Base-by-base conservation (phyloP, 148 eudicot genomes). In the Selenicereus undatus region DNA sequence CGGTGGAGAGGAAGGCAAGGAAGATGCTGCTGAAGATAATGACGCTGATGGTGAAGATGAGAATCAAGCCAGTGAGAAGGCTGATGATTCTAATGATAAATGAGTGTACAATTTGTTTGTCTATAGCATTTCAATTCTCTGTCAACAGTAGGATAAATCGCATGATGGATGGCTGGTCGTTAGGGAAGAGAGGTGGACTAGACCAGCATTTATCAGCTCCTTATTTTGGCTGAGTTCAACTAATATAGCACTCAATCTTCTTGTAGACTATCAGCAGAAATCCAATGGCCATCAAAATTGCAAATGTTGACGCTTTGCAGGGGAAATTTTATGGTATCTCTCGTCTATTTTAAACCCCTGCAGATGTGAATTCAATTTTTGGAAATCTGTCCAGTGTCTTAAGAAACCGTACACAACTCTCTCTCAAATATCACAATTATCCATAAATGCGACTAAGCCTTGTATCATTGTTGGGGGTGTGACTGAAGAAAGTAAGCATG, bases 81-180 rank as follows among this genome's bases (percentile, higher is more conserved):
- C 51, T 17, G 83, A 81, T n/a, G 83, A 81, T 83, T 58, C 82
- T 45, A 5, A 60, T 76, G 87, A 78, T 66, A 70, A 50, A 69
- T 78, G 66, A 81, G 69, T 73, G 27, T 73, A 65, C n/a, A 72
- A 29, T 43, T 39, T 18, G 32, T 48, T 32, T 39, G 45, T 13
- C 45, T 17, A 20, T 65, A 81, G 52, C 70, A 54, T 35, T 76
- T 68, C 14, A 27, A n/a, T 45, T 65, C 50, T 65, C 24, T 56
- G 66, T 69, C 20, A 76, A n/a, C 14, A 9, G 60, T 72, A 13
- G 20, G 82, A 20, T 54, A 62, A 56, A 60, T 36, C 36, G 29
- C 14, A 11, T 80, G 18, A 52, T 62, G 62, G 54, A 27, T 5
- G 32, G 50, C 48, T 68, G 68, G n/a, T 48, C 22, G 27, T 21